Percentiles rank a stretch among this genome's conserved stretches.
phyloP scores from a whole-genome alignment of 2,329 filamentous ascomycete species.

The Nakataea oryzae region DNA sequence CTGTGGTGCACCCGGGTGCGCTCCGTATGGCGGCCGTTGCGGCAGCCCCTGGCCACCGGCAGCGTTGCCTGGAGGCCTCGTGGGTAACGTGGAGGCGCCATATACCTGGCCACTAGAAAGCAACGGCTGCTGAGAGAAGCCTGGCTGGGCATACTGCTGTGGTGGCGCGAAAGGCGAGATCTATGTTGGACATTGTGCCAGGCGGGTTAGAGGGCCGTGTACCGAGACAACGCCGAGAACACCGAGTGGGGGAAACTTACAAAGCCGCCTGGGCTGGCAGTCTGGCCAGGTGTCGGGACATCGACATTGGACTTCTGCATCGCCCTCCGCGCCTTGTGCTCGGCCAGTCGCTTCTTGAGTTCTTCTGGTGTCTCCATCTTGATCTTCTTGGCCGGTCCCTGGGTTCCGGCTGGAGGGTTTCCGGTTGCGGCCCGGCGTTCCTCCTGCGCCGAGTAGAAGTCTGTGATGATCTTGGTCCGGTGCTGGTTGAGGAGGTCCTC shows the following conservation, averaged over 20 bases:
- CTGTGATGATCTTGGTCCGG: constrained; percentile 74
- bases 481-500: constrained; percentile 75
- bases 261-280: constrained; percentile 41
- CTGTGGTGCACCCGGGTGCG: constrained; percentile 16
- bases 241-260: constrained; percentile 36
- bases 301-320: constrained; percentile 48
- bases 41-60: constrained; percentile 14
- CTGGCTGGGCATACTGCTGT: constrained; percentile 18
- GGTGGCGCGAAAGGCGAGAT: constrained; percentile 33
- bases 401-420: constrained; percentile 52
- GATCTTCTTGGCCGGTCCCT: constrained; percentile 60
- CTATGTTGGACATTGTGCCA: constrained; percentile 12
- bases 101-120: background rate
- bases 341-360: constrained; percentile 69
- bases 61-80: constrained; percentile 29
- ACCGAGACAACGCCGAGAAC: background rate
- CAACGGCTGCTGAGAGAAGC: constrained; percentile 12
- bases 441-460: constrained; percentile 76
- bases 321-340: constrained; percentile 60
- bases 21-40: constrained; percentile 16
- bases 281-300: constrained; percentile 38
- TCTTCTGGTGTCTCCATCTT: constrained; percentile 68
- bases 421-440: constrained; percentile 75
- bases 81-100: constrained; percentile 23
- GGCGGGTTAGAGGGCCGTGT: constrained; percentile 10